Evolutionary conservation across 108 stramenopile genomes (phyloP), one percentile per base, ranked within the genome.

Genomic region (Cyclostephanos invisitatus): DNA sequence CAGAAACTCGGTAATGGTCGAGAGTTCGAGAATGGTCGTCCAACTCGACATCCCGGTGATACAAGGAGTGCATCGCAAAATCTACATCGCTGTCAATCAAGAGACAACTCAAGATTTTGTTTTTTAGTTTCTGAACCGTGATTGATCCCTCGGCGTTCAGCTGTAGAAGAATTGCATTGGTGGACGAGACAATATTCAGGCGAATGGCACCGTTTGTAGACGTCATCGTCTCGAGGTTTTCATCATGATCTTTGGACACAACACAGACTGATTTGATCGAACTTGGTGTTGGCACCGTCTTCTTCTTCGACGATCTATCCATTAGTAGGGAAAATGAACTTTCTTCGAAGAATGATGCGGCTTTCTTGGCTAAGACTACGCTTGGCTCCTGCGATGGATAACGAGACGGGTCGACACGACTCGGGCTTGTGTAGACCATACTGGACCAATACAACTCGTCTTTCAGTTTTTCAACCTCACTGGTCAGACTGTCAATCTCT

Each of bases 181-280:
- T 60, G 9, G 75, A 63, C 29, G 71, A 67, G 11, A 84, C 67
- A 18, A 84, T 56, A 51, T 84, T 71, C 44, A 84, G 27, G 28
- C 60, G 64, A 48, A 81, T 62, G 18, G 54, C 61, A 12, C 66
- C 67, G 28, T 72, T 48, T 28, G 40, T 4, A 4, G 4, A 8
- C 12, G n/a, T n/a, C n/a, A n/a, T n/a, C n/a, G n/a, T n/a, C n/a
- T n/a, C n/a, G n/a, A n/a, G n/a, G n/a, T 11, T 9, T 6, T 36
- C 36, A 36, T 3, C 36, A 36, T 7, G 36, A 36, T 36, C 36
- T 7, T 36, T 36, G 36, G 36, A 7, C 5, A 7, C 36, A 36
- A 36, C 7, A 36, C 3, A 36, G 7, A 36, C 36, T 36, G 36
- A 18, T 10, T 3, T 60, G 14, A 9, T 32, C 18, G 8, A 53